These are phyloP conservation scores for Teratosphaeria destructans DNA, from an alignment of 2,329 filamentous ascomycete species.

Conservation along the genomic window DNA sequence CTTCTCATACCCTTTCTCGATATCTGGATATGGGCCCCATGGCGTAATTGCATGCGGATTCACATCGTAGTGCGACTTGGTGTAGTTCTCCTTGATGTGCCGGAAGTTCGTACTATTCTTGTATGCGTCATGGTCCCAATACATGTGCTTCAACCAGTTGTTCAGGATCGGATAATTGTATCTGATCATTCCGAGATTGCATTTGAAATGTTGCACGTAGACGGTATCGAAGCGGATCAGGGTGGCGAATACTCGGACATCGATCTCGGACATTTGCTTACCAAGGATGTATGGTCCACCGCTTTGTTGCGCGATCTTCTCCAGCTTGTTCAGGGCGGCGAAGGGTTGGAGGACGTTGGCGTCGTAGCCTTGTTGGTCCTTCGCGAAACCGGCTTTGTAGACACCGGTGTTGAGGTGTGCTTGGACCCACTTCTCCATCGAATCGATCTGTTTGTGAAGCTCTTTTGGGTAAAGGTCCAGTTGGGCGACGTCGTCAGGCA, in stretches of 20 bases:
- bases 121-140: constrained; percentile 47
- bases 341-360: constrained; percentile 46
- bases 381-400: constrained; percentile 52
- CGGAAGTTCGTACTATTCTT: constrained; percentile 52
- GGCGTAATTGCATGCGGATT: constrained; percentile 55
- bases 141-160: constrained; percentile 51
- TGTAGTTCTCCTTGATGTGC: constrained; percentile 60
- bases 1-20: constrained; percentile 42
- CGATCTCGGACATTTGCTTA: constrained; percentile 46
- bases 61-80: constrained; percentile 50
- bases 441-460: constrained; percentile 42
- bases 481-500: constrained; percentile 31
- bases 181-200: constrained; percentile 51
- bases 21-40: constrained; percentile 48
- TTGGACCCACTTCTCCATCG: constrained; percentile 44
- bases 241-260: constrained; percentile 48
- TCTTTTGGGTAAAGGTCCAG: constrained; percentile 45
- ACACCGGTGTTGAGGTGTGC: constrained; percentile 49
- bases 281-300: constrained; percentile 49
- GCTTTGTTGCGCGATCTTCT: constrained; percentile 36
- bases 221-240: constrained; percentile 50
- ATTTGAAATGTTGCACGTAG: constrained; percentile 59
- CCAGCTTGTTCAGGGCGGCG: constrained; percentile 49
- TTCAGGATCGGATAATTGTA: constrained; percentile 48
- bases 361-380: constrained; percentile 46